Percentiles rank a stretch among this genome's conserved stretches.
Conservation (phyloP, 148 eudicot species). For the Heliamphora exappendiculata region DNA sequence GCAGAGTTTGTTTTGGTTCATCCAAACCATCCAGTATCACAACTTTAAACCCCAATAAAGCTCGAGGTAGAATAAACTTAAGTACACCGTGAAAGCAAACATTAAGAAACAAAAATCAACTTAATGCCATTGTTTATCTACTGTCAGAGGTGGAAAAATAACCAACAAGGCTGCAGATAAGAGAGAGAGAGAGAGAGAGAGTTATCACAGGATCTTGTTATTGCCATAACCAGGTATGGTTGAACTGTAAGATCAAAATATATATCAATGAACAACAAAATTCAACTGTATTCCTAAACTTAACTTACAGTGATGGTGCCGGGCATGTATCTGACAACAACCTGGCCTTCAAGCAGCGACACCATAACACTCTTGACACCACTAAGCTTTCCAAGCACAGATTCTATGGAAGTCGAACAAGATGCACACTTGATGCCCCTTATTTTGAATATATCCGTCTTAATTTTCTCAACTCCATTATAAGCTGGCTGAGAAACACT, state of each 20-base stretch:
- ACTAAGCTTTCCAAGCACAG: constrained; percentile 47
- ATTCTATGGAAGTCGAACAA: constrained; percentile 61
- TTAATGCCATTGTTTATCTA: background rate
- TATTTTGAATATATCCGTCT: constrained; percentile 41
- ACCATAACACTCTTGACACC: constrained; percentile 55
- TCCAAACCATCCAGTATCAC: background rate
- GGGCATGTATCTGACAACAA: constrained; percentile 63
- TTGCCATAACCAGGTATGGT: background rate
- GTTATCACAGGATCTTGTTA: background rate
- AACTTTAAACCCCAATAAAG: background rate
- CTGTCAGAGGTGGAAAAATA: background rate
- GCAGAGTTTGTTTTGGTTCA: background rate
- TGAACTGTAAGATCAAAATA: background rate
- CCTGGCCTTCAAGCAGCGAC: constrained; percentile 68
- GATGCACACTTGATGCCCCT: constrained; percentile 69
- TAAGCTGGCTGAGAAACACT: constrained; percentile 22
- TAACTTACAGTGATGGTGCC: constrained; percentile 48
- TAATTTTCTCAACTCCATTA: constrained; percentile 26
- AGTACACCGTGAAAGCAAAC: background rate
- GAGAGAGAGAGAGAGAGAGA: background rate
- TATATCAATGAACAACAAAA: background rate
- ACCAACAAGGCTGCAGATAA: background rate
- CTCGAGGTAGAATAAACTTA: background rate
- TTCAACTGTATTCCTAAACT: background rate
- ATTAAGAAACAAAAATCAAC: background rate